Conservation (phyloP, 202 grass and related monocot species). For the Digitaria exilis region DNA sequence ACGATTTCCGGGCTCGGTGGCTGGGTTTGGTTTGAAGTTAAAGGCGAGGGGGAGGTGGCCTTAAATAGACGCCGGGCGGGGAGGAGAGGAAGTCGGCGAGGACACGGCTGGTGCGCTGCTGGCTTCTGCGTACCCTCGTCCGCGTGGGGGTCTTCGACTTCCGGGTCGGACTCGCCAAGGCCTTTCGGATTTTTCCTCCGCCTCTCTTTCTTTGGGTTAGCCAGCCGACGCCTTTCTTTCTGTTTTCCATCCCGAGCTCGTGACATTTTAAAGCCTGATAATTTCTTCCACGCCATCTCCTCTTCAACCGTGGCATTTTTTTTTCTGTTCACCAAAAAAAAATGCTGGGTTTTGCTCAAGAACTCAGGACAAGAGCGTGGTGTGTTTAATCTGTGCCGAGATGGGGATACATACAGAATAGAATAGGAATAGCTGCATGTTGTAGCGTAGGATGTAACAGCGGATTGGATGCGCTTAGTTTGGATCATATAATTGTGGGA, state of each 20-base stretch:
- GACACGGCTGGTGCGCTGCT: slow-evolving; percentile 6
- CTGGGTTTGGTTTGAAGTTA: not conserved
- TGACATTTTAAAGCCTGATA: not conserved
- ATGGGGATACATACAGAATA: not conserved
- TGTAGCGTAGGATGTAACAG: not conserved
- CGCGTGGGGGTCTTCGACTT: not conserved
- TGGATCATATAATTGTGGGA: not conserved
- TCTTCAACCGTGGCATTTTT: not conserved
- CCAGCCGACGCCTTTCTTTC: not conserved
- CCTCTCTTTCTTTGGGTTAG: not conserved
- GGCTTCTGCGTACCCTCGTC: not conserved
- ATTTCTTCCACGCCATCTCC: too few relatives aligned
- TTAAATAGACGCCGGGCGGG: slow-evolving; percentile 9
- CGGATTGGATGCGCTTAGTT: slow-evolving; percentile 1
- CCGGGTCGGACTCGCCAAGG: not conserved
- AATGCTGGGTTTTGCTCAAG: not conserved
- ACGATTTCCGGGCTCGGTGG: not conserved
- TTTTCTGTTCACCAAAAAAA: not conserved
- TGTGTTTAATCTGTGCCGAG: not conserved
- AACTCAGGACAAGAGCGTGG: too few relatives aligned
- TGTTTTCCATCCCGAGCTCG: not conserved
- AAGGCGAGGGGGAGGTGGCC: not conserved
- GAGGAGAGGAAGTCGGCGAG: not conserved
- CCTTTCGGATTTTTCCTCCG: not conserved
- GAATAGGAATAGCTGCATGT: not conserved